Conservation (phyloP, 2,329 filamentous ascomycete genomes). For the Calonectria multiphialidica region DNA sequence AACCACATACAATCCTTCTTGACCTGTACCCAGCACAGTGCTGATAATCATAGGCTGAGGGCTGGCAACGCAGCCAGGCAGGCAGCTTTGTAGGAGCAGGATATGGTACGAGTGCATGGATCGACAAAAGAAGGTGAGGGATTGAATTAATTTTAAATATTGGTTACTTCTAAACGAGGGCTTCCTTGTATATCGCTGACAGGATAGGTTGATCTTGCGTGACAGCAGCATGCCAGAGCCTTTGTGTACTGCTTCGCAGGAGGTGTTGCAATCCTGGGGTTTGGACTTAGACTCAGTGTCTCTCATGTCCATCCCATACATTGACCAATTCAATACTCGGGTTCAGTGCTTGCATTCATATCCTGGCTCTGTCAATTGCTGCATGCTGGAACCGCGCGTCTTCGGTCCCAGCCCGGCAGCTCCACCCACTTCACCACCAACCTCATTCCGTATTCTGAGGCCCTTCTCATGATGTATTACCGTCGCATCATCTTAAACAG, state of each 20-base stretch:
- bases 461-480: constrained; percentile 12
- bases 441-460: constrained; percentile 26
- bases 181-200: neutral
- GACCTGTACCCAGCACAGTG: too few relatives aligned
- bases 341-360: neutral
- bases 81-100: neutral
- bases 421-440: constrained; percentile 10
- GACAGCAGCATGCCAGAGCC: neutral
- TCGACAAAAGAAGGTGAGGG: neutral
- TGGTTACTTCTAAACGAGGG: constrained; percentile 11
- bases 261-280: neutral
- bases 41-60: too few relatives aligned
- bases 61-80: too few relatives aligned
- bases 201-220: neutral
- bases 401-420: neutral
- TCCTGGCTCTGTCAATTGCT: neutral
- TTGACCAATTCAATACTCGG: neutral
- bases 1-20: too few relatives aligned
- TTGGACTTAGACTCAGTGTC: neutral
- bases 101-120: neutral
- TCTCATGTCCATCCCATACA: neutral
- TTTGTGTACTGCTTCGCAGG: neutral
- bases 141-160: constrained; percentile 12
- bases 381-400: neutral
- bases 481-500: neutral